A percentile compares a stretch with the other conserved stretches of the same genome.
Evolutionary conservation across 2,329 filamentous ascomycete genomes (phyloP).

Genomic region (Sporothrix brasiliensis): DNA sequence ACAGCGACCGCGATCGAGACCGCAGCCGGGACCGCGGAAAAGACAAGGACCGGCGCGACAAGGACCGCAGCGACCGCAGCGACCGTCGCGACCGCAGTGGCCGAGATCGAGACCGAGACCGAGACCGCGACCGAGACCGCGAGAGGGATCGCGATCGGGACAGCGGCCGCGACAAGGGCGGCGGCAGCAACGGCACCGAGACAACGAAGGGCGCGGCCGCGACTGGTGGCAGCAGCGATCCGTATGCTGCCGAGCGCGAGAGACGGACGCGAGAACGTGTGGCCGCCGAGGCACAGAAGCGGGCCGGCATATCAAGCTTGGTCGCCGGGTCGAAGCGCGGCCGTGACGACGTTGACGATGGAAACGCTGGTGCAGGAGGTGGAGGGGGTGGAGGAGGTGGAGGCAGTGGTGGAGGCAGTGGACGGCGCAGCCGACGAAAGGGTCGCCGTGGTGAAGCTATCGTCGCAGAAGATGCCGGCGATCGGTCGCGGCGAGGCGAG

Average conservation of each 20-base stretch:
- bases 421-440: slow-evolving; percentile 50
- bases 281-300: slow-evolving; percentile 65
- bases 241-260: slow-evolving; percentile 72
- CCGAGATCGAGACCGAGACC: slow-evolving; percentile 41
- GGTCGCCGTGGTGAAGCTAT: slow-evolving; percentile 54
- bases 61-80: background rate
- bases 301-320: slow-evolving; percentile 56
- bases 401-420: slow-evolving; percentile 16
- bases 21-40: slow-evolving; percentile 27
- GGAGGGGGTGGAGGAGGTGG: slow-evolving; percentile 2
- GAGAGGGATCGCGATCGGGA: slow-evolving; percentile 37
- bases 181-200: slow-evolving; percentile 9
- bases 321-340: slow-evolving; percentile 55
- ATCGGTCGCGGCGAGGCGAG: slow-evolving; percentile 57
- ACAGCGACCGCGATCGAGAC: slow-evolving; percentile 25
- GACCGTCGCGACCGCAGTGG: slow-evolving; percentile 16
- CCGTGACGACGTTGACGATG: slow-evolving; percentile 54
- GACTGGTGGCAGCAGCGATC: slow-evolving; percentile 47
- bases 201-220: slow-evolving; percentile 14
- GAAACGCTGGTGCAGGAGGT: slow-evolving; percentile 40
- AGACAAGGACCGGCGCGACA: slow-evolving; percentile 34
- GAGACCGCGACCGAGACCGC: slow-evolving; percentile 41
- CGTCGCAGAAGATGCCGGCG: slow-evolving; percentile 54
- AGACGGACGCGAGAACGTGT: slow-evolving; percentile 66
- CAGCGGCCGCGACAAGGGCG: slow-evolving; percentile 1